Conservation (phyloP, 2,329 filamentous ascomycete species). For the Cytospora leucostoma region DNA sequence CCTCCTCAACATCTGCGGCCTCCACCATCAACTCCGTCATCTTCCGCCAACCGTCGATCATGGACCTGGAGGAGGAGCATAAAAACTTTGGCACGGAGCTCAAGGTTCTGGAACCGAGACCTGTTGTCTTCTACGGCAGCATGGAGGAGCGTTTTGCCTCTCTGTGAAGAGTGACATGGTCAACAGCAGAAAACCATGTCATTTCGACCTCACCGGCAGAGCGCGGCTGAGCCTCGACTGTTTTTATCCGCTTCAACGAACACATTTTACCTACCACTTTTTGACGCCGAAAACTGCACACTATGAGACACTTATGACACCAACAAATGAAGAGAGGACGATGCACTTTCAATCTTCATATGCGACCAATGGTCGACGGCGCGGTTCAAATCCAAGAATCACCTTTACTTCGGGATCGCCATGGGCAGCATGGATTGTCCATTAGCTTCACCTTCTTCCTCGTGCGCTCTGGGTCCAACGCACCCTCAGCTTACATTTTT, state of each 20-base stretch:
- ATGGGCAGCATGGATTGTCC: slow-evolving; percentile 4
- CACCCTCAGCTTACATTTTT: not conserved
- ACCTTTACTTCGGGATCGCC: slow-evolving; percentile 15
- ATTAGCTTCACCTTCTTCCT: not conserved
- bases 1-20: slow-evolving; percentile 46
- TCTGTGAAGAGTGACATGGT: slow-evolving; percentile 33
- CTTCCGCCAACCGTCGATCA: slow-evolving; percentile 57
- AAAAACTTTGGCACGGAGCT: slow-evolving; percentile 54
- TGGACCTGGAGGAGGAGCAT: slow-evolving; percentile 60
- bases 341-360: slow-evolving; percentile 16
- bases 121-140: slow-evolving; percentile 64
- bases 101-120: slow-evolving; percentile 61
- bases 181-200: slow-evolving; percentile 15
- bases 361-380: slow-evolving; percentile 20
- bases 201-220: slow-evolving; percentile 6
- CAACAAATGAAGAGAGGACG: slow-evolving; percentile 12
- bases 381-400: slow-evolving; percentile 5
- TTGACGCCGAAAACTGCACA: slow-evolving; percentile 14
- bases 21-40: slow-evolving; percentile 61
- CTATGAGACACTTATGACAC: slow-evolving; percentile 21
- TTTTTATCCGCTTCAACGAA: slow-evolving; percentile 15
- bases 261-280: slow-evolving; percentile 9
- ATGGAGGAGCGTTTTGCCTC: slow-evolving; percentile 60
- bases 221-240: slow-evolving; percentile 21
- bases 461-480: not conserved